Percentiles rank a stretch among this genome's conserved stretches.
Conservation (phyloP, 108 stramenopile species). For the Nannochloropsis oceanica region DNA sequence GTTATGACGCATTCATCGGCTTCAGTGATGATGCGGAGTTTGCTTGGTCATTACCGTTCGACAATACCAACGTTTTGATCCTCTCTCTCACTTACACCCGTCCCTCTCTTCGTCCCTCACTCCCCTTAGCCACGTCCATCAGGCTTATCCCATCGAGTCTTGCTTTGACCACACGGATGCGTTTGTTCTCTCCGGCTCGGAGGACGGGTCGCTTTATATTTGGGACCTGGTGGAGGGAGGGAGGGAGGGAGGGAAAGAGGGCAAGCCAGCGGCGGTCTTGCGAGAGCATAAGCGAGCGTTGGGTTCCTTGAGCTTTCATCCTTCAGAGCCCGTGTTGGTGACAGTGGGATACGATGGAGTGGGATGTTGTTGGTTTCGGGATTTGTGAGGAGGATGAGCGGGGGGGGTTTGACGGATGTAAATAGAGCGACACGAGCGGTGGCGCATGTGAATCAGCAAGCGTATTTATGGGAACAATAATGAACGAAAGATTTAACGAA, state of each 20-base stretch:
- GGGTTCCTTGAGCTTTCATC: slow-evolving; percentile 8
- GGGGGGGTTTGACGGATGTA: background rate
- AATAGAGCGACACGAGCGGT: background rate
- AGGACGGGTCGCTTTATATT: slow-evolving; percentile 5
- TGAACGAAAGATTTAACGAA: background rate
- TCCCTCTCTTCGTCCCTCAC: background rate
- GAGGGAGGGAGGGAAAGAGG: background rate
- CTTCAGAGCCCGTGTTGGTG: slow-evolving; percentile 8
- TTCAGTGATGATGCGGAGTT: background rate
- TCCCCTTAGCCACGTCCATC: slow-evolving; percentile 1
- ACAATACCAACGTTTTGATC: background rate
- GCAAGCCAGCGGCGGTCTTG: background rate
- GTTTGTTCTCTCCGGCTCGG: slow-evolving; percentile 15
- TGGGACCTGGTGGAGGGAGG: slow-evolving; percentile 15
- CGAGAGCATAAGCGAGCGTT: slow-evolving; percentile 12
- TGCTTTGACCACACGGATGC: slow-evolving; percentile 24
- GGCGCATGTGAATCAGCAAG: background rate
- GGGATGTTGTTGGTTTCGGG: background rate
- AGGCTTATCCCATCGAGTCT: slow-evolving; percentile 21
- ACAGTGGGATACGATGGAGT: slow-evolving; percentile 24
- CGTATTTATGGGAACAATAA: background rate
- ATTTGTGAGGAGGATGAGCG: background rate
- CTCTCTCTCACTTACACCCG: background rate
- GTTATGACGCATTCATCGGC: background rate
- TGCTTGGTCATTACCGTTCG: no score